Percentiles rank a stretch among this genome's conserved stretches.
Conservation (phyloP, 2,329 filamentous ascomycete genomes). For the Hymenoscyphus scutula region DNA sequence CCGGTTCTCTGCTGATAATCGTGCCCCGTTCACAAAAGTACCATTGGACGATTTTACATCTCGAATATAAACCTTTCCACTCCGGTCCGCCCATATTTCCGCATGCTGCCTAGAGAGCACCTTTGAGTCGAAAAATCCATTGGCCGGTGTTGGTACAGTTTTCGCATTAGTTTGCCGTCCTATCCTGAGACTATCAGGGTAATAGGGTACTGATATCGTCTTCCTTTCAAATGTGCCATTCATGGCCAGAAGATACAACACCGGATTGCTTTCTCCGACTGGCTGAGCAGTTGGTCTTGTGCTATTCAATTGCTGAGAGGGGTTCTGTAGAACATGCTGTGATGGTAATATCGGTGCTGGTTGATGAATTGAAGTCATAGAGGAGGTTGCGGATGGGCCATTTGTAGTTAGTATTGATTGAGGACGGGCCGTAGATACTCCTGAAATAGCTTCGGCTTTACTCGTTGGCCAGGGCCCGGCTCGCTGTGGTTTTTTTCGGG, state of each 20-base stretch:
- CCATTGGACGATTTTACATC: conserved; percentile 99
- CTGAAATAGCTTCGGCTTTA: conserved; percentile 64
- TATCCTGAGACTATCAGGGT: conserved; percentile 90
- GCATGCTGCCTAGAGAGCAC: conserved; percentile 94
- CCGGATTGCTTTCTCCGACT: conserved; percentile 60
- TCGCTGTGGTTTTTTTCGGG: conserved; percentile 47
- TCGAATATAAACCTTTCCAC: conserved; percentile 89
- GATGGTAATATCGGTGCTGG: conserved; percentile 62
- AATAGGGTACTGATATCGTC: conserved; percentile 89
- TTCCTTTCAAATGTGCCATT: conserved; percentile 98
- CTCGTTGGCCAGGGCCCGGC: conserved; percentile 60
- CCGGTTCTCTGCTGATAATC: conserved; percentile 88
- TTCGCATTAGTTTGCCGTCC: conserved; percentile 97
- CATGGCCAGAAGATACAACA: conserved; percentile 82
- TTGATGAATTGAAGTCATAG: conserved; percentile 58
- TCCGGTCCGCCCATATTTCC: conserved; percentile 85
- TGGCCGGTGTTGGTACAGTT: conserved; percentile 83
- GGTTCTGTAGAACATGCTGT: conserved; percentile 65
- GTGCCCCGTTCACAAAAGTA: conserved; percentile 92
- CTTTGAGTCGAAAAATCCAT: conserved; percentile 98
- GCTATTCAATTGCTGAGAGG: conserved; percentile 56
- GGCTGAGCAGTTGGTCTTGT: conserved; percentile 40
- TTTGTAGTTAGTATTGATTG: conserved; percentile 60
- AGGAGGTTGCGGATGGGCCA: conserved; percentile 56
- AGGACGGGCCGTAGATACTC: conserved; percentile 58